phyloP scores from a whole-genome alignment of 306 rosid species.

The Delonix regia region DNA sequence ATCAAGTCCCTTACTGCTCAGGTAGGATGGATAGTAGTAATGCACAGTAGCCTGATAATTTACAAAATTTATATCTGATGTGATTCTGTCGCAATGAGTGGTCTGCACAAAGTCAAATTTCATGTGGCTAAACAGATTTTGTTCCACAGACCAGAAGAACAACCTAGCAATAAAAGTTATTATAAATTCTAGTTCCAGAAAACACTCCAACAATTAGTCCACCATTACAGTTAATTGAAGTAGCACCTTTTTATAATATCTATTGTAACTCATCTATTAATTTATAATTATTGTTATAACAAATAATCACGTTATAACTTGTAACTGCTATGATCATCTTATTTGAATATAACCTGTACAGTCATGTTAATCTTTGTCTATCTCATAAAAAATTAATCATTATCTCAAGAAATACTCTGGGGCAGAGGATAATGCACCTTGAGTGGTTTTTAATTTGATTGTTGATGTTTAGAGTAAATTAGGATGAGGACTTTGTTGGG shows the following conservation, averaged over 20 bases:
- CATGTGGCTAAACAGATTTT: not conserved
- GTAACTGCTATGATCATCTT: not conserved
- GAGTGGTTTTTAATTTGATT: not conserved
- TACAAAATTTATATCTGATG: not conserved
- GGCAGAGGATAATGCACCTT: not conserved
- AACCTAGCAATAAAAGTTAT: not conserved
- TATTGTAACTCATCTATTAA: not conserved
- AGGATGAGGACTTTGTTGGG: not conserved
- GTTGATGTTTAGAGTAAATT: not conserved
- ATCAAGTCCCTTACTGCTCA: constrained; percentile 96
- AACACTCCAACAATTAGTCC: constrained; percentile 23
- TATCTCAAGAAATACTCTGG: not conserved
- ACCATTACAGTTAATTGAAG: constrained; percentile 5
- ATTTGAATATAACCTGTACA: not conserved
- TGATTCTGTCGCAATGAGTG: not conserved
- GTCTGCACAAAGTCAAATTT: too few relatives aligned
- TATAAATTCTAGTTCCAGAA: constrained; percentile 6
- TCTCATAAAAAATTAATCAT: not conserved
- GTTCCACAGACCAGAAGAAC: not conserved
- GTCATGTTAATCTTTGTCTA: not conserved
- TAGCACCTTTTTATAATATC: not conserved
- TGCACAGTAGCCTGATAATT: not conserved
- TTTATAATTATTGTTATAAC: not conserved
- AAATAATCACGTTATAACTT: not conserved
- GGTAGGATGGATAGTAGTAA: constrained; percentile 55